Conservation (phyloP, 2,329 filamentous ascomycete species). For the Neonectria coccinea region DNA sequence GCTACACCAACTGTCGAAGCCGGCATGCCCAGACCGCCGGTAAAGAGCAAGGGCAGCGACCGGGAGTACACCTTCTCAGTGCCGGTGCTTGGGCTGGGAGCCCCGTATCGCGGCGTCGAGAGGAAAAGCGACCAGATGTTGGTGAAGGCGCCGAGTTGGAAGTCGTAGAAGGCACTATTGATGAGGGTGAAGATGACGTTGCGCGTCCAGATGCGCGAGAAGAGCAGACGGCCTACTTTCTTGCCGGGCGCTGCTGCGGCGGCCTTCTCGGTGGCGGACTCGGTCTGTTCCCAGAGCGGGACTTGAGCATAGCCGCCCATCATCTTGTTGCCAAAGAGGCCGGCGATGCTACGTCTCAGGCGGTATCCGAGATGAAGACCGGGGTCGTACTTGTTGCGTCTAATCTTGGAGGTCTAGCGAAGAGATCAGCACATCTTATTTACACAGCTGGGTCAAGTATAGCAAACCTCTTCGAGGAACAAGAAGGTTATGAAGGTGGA, state of each 20-base stretch:
- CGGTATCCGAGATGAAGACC: slow-evolving; percentile 54
- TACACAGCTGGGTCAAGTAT: background rate
- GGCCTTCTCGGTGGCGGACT: slow-evolving; percentile 29
- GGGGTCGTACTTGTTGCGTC: slow-evolving; percentile 59
- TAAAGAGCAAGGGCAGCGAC: slow-evolving; percentile 65
- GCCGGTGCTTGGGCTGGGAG: slow-evolving; percentile 48
- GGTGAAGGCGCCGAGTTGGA: slow-evolving; percentile 77
- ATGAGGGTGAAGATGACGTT: slow-evolving; percentile 67
- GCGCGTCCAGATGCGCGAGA: slow-evolving; percentile 59
- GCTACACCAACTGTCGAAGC: slow-evolving; percentile 75
- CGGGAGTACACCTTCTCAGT: slow-evolving; percentile 45
- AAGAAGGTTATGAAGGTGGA: slow-evolving; percentile 69
- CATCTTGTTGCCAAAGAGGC: slow-evolving; percentile 45
- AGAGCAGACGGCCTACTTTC: slow-evolving; percentile 47
- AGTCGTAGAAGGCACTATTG: slow-evolving; percentile 75
- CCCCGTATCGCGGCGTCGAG: slow-evolving; percentile 67
- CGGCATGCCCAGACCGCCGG: slow-evolving; percentile 75
- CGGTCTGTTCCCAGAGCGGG: slow-evolving; percentile 32
- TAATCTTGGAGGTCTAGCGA: slow-evolving; percentile 59
- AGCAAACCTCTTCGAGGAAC: slow-evolving; percentile 72
- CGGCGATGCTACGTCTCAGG: slow-evolving; percentile 48
- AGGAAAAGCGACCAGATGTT: slow-evolving; percentile 77
- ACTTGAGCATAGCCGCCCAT: slow-evolving; percentile 50
- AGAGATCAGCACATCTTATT: slow-evolving; percentile 16
- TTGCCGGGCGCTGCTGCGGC: slow-evolving; percentile 23